Percentiles rank a stretch among this genome's conserved stretches.
Conservation (phyloP, 306 rosid genomes). For the Cicer cuneatum region DNA sequence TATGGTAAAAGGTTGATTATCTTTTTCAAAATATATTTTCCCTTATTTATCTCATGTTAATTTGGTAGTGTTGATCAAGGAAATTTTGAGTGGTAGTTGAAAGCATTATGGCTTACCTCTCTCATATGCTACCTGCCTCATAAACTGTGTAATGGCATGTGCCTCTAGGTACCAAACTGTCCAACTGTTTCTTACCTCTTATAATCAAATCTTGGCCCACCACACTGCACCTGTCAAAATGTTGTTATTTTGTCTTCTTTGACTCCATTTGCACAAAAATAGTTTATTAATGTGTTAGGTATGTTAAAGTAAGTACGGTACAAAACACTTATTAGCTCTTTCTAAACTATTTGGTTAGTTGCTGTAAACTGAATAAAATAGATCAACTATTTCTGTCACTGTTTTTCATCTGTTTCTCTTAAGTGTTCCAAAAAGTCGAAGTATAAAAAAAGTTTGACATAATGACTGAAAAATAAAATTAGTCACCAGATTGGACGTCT, state of each 20-base stretch:
- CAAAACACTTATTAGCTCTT: slow-evolving; percentile 41
- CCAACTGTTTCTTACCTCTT: slow-evolving; percentile 51
- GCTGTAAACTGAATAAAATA: slow-evolving; percentile 35
- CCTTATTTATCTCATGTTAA: slow-evolving; percentile 31
- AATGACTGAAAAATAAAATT: too few relatives aligned
- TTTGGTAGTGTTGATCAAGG: slow-evolving; percentile 39
- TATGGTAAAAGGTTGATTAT: neutral
- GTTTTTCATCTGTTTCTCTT: slow-evolving; percentile 24
- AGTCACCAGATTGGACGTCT: too few relatives aligned
- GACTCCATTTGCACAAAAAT: slow-evolving; percentile 46
- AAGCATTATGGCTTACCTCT: slow-evolving; percentile 51
- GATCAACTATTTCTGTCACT: neutral
- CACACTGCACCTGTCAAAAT: slow-evolving; percentile 49
- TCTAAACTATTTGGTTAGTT: slow-evolving; percentile 45
- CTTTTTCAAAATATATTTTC: neutral
- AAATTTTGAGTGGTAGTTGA: slow-evolving; percentile 58
- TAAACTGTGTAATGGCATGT: slow-evolving; percentile 62
- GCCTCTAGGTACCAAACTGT: slow-evolving; percentile 58
- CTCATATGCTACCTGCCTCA: slow-evolving; percentile 52
- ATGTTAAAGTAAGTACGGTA: slow-evolving; percentile 23
- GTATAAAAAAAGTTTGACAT: too few relatives aligned
- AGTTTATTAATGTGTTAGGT: slow-evolving; percentile 54
- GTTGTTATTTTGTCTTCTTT: slow-evolving; percentile 52
- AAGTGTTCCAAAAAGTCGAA: neutral
- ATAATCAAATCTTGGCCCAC: slow-evolving; percentile 59